phyloP scores from a whole-genome alignment of 192 early-diverging fungal genomes.

The Backusella tarrabulga region DNA sequence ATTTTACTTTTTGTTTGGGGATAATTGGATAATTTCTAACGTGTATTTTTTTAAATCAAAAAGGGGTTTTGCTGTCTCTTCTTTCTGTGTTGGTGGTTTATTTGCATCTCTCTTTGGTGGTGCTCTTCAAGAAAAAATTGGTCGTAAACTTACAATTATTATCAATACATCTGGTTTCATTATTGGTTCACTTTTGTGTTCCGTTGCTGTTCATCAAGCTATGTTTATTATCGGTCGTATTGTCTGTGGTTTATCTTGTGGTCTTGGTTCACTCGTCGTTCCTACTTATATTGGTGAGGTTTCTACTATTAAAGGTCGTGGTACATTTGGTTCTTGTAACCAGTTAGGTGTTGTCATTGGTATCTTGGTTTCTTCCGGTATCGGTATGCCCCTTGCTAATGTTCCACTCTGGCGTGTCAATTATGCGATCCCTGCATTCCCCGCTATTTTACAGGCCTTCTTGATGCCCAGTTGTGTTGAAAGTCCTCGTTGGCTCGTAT shows the following conservation, averaged over 20 bases:
- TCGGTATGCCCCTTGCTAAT: conserved; percentile 59
- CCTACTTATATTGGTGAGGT: conserved; percentile 80
- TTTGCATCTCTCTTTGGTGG: conserved; percentile 58
- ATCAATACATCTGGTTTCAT: conserved; percentile 69
- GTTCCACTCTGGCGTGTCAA: conserved; percentile 71
- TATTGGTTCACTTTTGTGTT: conserved; percentile 61
- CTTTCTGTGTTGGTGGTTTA: conserved; percentile 53
- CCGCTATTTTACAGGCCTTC: conserved; percentile 53
- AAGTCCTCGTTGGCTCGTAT: conserved; percentile 69
- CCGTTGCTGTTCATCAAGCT: conserved; percentile 54
- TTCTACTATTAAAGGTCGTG: conserved; percentile 65
- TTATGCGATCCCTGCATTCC: conserved; percentile 60
- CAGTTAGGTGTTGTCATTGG: conserved; percentile 80
- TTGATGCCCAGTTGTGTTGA: conserved; percentile 75
- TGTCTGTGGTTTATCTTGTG: conserved; percentile 71
- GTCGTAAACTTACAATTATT: conserved; percentile 57
- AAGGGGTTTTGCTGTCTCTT: conserved; percentile 47
- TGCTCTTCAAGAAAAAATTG: conserved; percentile 33
- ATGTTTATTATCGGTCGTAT: conserved; percentile 75
- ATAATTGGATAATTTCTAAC: neutral
- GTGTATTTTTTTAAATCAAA: neutral
- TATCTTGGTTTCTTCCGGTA: conserved; percentile 66
- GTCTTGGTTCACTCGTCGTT: conserved; percentile 54
- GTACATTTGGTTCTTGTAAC: conserved; percentile 68
- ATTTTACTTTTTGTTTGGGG: neutral